phyloP scores from a whole-genome alignment of 2,329 filamentous ascomycete genomes.

The Colletotrichum sp. region DNA sequence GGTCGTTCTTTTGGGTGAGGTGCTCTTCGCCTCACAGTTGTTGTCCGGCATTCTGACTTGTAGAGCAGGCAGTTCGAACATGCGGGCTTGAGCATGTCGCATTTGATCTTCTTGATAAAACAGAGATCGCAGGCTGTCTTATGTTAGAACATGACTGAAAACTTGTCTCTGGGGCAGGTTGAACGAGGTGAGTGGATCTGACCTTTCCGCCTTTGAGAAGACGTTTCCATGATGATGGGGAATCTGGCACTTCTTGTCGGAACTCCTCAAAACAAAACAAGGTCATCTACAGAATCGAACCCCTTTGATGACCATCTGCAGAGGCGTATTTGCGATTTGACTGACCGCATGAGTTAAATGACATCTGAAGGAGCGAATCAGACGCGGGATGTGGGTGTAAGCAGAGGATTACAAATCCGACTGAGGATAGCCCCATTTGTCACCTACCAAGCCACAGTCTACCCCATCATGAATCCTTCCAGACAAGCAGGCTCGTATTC shows the following conservation, averaged over 20 bases:
- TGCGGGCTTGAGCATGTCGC: constrained; percentile 46
- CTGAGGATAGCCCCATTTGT: neutral
- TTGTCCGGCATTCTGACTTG: constrained; percentile 41
- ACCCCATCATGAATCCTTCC: neutral
- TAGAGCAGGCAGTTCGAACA: constrained; percentile 50
- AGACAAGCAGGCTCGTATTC: neutral
- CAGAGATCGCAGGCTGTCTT: constrained; percentile 46
- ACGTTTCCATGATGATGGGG: constrained; percentile 27
- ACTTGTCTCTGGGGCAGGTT: neutral
- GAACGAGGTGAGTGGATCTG: constrained; percentile 18
- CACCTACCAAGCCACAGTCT: neutral
- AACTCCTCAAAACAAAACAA: neutral
- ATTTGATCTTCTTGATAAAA: constrained; percentile 52
- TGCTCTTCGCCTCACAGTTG: constrained; percentile 28
- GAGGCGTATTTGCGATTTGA: neutral
- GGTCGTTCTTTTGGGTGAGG: constrained; percentile 14
- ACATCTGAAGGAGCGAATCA: neutral
- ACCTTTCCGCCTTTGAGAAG: constrained; percentile 28
- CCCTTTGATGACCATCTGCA: neutral
- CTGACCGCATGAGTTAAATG: neutral
- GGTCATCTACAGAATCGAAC: neutral
- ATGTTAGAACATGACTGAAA: neutral
- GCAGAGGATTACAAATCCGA: neutral
- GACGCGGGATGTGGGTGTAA: neutral
- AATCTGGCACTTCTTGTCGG: neutral